phyloP scores from a whole-genome alignment of 2,329 filamentous ascomycete species.

The Metarhizium brunneum region DNA sequence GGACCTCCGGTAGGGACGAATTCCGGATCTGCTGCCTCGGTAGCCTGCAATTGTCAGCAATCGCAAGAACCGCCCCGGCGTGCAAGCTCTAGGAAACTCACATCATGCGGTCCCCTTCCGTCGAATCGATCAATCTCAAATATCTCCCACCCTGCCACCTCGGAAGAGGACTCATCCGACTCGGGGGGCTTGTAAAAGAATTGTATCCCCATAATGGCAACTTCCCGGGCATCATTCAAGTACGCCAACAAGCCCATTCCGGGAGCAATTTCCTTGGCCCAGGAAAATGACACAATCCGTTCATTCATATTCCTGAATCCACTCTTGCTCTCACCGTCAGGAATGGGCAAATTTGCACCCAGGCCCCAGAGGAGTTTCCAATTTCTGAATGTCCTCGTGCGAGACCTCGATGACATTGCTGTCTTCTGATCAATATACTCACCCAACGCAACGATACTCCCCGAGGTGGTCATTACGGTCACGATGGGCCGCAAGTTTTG shows the following conservation, averaged over 20 bases:
- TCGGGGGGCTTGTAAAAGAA: constrained; percentile 18
- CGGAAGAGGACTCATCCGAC: constrained; percentile 10
- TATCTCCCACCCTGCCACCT: constrained; percentile 37
- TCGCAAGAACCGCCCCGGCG: background rate
- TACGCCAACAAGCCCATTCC: constrained; percentile 41
- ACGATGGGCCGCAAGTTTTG: constrained; percentile 43
- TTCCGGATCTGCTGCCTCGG: constrained; percentile 34
- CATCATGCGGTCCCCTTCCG: constrained; percentile 34
- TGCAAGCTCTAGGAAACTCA: background rate
- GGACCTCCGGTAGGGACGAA: constrained; percentile 38
- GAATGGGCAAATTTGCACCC: constrained; percentile 41
- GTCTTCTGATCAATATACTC: constrained; percentile 29
- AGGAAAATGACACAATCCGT: constrained; percentile 41
- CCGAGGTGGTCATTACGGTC: constrained; percentile 39
- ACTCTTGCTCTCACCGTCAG: constrained; percentile 24
- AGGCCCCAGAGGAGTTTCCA: constrained; percentile 50
- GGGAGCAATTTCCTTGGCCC: constrained; percentile 34
- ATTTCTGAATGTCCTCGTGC: constrained; percentile 31
- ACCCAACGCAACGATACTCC: constrained; percentile 41
- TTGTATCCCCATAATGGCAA: constrained; percentile 42
- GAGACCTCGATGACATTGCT: constrained; percentile 18
- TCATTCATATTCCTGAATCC: constrained; percentile 30
- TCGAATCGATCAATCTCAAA: constrained; percentile 40
- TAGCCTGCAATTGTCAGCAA: constrained; percentile 11
- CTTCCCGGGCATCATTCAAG: constrained; percentile 37